Evolutionary conservation across 257 asterid genomes (phyloP), one percentile per base, ranked within the genome.

Genomic region (Solanum acaule): DNA sequence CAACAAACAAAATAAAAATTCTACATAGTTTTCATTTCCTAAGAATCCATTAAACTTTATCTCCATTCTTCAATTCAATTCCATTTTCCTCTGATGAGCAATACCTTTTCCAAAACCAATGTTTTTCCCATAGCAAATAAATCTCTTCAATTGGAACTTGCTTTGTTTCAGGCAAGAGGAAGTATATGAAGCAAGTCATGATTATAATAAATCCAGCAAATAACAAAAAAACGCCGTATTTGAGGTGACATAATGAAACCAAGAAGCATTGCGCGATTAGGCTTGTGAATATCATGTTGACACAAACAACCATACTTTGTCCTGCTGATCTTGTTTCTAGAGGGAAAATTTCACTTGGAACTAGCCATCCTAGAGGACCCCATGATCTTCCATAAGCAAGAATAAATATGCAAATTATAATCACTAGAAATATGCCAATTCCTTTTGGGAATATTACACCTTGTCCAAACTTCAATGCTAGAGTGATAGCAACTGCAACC

Each of bases 61-160:
- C 38, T 9, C 3, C 85, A 4, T 79, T 44, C 65, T 79, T 88
- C 34, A 78, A 33, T n/a, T 79, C 89, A 6, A 6, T 11, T 44
- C 71, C 88, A 11, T 76, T 56, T 33, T 83, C 90, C 65, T 89
- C 92, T 8, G 93, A 91, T 10, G 34, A 73, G 70, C 90, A 90
- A 77, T 89, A 95, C 44, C 94, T 92, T 90, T 94, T 96, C 99
- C 99, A 96, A 71, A 91, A 92, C 95, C 98, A 95, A 83, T 96
- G 98, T 23, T 82, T 91, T 59, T 94, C 92, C 91, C 93, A 95
- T 20, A 96, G 89, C 89, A 96, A 85, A 84, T 95, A 90, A 49
- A 94, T 90, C 94, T 96, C 99, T 85, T 96, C 99, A 44, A 96
- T 95, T 4, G 99, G 98, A 8, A 96, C 98, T 88, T 95, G 98